A percentile compares a stretch with the other conserved stretches of the same genome.
These are phyloP conservation scores for Nepenthes gracilis DNA, from an alignment of 148 eudicot genomes.

Conservation along the genomic window DNA sequence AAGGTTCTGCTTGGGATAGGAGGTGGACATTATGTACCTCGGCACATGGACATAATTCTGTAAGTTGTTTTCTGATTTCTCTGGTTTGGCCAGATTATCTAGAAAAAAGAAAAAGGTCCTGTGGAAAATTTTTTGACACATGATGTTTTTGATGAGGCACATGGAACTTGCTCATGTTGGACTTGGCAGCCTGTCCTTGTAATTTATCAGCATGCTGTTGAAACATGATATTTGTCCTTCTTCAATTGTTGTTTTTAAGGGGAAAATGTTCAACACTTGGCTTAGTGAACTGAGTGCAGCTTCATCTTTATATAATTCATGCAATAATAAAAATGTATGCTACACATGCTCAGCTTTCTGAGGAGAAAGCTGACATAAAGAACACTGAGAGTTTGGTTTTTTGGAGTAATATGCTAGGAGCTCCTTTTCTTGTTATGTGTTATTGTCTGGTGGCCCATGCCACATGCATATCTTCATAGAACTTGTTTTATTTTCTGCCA, in stretches of 20 bases:
- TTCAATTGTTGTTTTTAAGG: no score
- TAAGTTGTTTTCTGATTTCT: conserved; percentile 21
- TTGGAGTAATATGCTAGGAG: not conserved
- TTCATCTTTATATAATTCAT: no score
- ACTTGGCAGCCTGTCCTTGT: no score
- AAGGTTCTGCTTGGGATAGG: conserved; percentile 77
- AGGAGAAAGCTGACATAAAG: not conserved
- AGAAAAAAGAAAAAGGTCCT: not conserved
- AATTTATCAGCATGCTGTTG: no score
- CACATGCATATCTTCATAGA: no score
- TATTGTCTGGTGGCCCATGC: not conserved
- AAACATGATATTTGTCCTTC: no score
- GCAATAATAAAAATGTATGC: not conserved
- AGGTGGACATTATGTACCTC: conserved; percentile 91
- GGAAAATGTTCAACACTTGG: no score
- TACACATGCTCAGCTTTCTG: not conserved
- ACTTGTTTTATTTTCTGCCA: no score
- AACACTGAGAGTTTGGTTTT: not conserved
- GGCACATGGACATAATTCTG: conserved; percentile 76
- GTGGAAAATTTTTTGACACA: no score
- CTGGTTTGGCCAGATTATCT: not conserved
- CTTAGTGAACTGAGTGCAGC: no score
- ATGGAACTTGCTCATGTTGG: no score
- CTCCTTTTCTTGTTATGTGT: not conserved
- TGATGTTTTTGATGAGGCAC: no score